Base-by-base conservation (phyloP, 129 eudicot genomes). In the Heracleum sosnowskyi region DNA sequence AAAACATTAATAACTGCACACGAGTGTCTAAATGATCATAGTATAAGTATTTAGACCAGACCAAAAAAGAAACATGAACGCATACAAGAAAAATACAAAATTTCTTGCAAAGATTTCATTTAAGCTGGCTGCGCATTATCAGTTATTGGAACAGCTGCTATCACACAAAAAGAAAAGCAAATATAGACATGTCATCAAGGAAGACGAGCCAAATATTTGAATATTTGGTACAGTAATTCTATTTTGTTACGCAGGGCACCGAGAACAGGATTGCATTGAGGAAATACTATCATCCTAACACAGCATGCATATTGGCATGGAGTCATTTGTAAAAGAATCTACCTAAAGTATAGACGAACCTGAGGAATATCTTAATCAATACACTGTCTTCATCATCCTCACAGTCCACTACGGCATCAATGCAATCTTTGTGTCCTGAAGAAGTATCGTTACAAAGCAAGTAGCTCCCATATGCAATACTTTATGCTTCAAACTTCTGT, bases 381-480 rank as follows among this genome's bases (percentile, higher is more conserved):
- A 73, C 89, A 49, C 88, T 86, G 74, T 84, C 98, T 39, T 89
- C 96, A 20, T 89, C 98, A 39, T 93, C 96, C 91, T 93, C 98
- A 74, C 97, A 93, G 39, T 91, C 97, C 81, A 89, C 98, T 18
- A 89, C 91, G 28, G 91, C 86, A 85, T 93, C 98, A 51, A 93
- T 87, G 34, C 98, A 80, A 5, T 91, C 98, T 69, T 74, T 88
- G 79, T 93, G 98, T 83, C 88, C 86, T 4, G 97, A 90, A 80
- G 89, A 89, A 96, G 87, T 86, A 44, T 90, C 89, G 79, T 91
- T 93, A 53, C 84, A 91, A 3, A 93, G 86, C 90, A 93, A 81
- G 79, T 96, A 95, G 73, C 93, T 92, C 34, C 98, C 99, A 73
- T 63, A 88, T 1, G 99, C 92, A 22, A 95, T 90, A 79, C 97